These are phyloP conservation scores for Ceratobasidium papillatum DNA, from an alignment of 1,284 basidiomycete species.

Conservation along the genomic window DNA sequence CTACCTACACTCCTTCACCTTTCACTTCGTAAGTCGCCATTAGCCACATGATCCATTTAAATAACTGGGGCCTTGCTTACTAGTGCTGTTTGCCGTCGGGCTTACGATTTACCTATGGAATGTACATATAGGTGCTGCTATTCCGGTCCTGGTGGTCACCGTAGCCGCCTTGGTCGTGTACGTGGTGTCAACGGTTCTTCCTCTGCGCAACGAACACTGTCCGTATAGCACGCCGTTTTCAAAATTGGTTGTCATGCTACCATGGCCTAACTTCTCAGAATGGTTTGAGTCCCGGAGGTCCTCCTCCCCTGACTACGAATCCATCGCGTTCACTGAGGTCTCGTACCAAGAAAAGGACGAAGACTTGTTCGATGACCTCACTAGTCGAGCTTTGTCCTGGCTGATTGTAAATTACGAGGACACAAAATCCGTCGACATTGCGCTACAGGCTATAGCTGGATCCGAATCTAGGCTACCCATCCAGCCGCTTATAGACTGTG, in stretches of 20 bases:
- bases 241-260: neutral
- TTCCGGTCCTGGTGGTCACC: constrained; percentile 9
- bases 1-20: constrained; percentile 23
- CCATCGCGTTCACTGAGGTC: neutral
- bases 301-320: neutral
- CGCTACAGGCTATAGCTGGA: constrained; percentile 26
- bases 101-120: constrained; percentile 8
- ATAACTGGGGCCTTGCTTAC: neutral
- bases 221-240: constrained; percentile 8
- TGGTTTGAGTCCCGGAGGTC: neutral
- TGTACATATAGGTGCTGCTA: constrained; percentile 3
- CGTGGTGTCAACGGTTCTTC: neutral
- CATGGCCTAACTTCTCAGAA: neutral
- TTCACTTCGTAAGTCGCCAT: neutral
- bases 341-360: neutral
- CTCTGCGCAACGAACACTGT: constrained; percentile 7
- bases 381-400: constrained; percentile 19
- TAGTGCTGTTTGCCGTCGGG: constrained; percentile 21
- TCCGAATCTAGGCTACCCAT: neutral
- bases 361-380: constrained; percentile 1
- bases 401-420: constrained; percentile 18
- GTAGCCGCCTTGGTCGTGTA: neutral
- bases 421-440: constrained; percentile 3
- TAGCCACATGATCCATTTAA: neutral
- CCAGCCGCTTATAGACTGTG: neutral